Evolutionary conservation across 164 flowering plant species (phyloP), one percentile per base, ranked within the genome.

Genomic region (Dillenia suffruticosa): DNA sequence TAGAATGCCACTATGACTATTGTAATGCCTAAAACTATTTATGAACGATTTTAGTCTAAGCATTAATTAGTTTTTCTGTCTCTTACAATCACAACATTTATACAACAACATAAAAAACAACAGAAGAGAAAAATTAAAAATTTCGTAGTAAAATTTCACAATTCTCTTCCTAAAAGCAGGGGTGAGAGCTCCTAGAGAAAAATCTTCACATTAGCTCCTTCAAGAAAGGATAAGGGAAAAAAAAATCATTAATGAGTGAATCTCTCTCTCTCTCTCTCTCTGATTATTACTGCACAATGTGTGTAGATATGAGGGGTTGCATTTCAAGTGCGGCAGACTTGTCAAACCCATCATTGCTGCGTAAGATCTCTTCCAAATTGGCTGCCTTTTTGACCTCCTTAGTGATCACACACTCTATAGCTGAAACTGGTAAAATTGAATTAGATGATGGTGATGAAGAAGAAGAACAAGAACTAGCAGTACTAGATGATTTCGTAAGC

Each of bases 241-340:
- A 56, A 19, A 19, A 32, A 32, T 32, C 40, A 32, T 6, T 32
- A 32, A 32, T 24, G 51, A 47, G 43, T 16, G 46, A 66, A 64
- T 63, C 16, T 11, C 44, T 24, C 48, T 59, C 46, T 64, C 44
- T 32, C 40, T 32, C 40, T 32, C 40, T 4, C 5, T 32, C 5
- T 32, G 7, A 67, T 48, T 67, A 53, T 52, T 15, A 32, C 51
- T 65, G 68, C 46, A 71, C 63, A 62, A 44, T 48, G 57, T 68
- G 61, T 57, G 63, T 43, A 13, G 59, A 56, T 22, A 82, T 70
- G 53, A 85, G 89, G 63, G 93, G 90, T 51, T 82, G 85, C 17
- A 87, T 80, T 66, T 90, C 93, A 61, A 48, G 68, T 59, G 84
- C 65, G 46, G 60, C 61, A 63, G 82, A 72, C 78, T 77, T 76